Base-by-base conservation (phyloP, 805 yeast species). In the Kluyveromyces lactis region DNA sequence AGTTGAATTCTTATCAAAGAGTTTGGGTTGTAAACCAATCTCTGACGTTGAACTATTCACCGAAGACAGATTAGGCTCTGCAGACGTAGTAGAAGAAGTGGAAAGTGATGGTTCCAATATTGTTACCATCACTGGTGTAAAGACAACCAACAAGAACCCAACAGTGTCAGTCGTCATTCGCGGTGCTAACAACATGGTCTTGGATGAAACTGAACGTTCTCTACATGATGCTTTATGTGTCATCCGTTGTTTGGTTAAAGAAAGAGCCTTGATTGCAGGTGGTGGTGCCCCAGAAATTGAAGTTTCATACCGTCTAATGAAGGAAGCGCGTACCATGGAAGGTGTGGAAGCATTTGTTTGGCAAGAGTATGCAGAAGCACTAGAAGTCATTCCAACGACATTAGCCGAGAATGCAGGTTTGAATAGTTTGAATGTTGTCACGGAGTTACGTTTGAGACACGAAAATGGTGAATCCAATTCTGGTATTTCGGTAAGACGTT, bases 221-320 rank as follows among this genome's bases (percentile, higher is more conserved):
- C 69, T 92, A 47, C 99, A 92, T 56, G 99, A 92, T 64, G 97
- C 98, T 0, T 72, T 92, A 42, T 92, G 99, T 73, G 98, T 90
- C 18, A 73, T 87, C 41, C 76, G 95, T 56, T 86, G 95, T 65
- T 69, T 86, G 41, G 95, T 87, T 19, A 86, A 86, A 58, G 86
- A 85, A 60, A 81, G 75, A 56, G 95, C 95, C 24, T 60, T 83
- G 57, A 87, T 92, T 66, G 96, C 97, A 11, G 99, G 99, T 53
- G 99, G 98, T 47, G 98, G 97, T 53, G 97, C 98, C 4, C 95
- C 97, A 33, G 97, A 87, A 65, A 78, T 87, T 48, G 96, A 89
- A 68, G 80, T 86, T 6, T 77, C 95, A 9, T 76, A 90, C 47
- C 74, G 75, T 11, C 66, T 87, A 49, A 67, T 74, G 50, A 78